Base-by-base conservation (phyloP, 2,329 filamentous ascomycete genomes). In the Aspergillus aculeatus region DNA sequence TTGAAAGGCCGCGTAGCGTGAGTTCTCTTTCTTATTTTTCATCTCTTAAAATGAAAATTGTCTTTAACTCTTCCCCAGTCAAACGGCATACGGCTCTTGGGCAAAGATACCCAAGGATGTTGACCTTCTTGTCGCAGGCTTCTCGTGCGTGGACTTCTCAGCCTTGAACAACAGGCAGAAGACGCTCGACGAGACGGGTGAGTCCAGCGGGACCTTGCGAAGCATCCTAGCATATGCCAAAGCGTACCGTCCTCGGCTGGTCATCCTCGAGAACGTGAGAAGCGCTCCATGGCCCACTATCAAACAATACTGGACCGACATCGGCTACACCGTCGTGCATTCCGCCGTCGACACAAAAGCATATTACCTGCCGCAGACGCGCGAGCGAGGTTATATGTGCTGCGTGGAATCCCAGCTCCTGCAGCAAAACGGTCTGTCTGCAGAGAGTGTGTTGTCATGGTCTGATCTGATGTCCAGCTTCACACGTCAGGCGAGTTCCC, bases 91-190 rank as follows among this genome's bases (percentile, higher is more conserved):
- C 68, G 90, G 90, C 4, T 82, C 83, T 7, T 75, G 81, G 52
- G 79, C 79, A 4, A 55, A 72, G 1, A 83, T 92, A 1, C 89
- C 89, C 0, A 73, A 72, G 0, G 69, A 82, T 11, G 73, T 86
- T 1, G 87, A 93, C 63, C 70, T 94, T 0, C 75, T 94, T 1
- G 78, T 93, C 49, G 88, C 88, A 6, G 90, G 90, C 0, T 90
- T 88, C 47, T 87, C 89, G 0, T 95, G 90, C 65, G 88, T 91
- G 2, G 90, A 93, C 66, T 90, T 89, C 64, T 93, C 90, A 0
- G 69, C 64, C 0, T 72, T 92, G 32, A 94, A 92, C 70, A 83
- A 77, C 53, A 72, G 78, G 4, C 77, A 77, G 16, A 86, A 85
- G 59, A 72, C 73, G 0, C 71, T 87, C 0, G 74, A 81, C 1